These are phyloP conservation scores for Thermoascus crustaceus DNA, from an alignment of 2,329 filamentous ascomycete species.

Conservation along the genomic window DNA sequence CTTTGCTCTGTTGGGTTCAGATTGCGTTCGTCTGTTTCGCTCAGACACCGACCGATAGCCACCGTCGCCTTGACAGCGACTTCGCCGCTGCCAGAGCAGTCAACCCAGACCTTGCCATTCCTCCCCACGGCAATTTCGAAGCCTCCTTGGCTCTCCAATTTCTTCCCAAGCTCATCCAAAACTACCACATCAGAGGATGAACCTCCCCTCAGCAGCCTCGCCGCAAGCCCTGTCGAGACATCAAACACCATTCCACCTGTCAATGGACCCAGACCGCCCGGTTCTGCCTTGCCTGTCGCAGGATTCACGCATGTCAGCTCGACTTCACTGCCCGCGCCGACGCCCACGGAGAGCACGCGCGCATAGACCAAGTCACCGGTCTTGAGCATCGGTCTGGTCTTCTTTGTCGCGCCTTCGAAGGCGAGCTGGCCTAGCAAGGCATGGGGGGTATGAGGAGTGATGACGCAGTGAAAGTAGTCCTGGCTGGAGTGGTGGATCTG, in stretches of 20 bases:
- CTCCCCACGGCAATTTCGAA: constrained; percentile 92
- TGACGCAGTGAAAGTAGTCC: constrained; percentile 71
- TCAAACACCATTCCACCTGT: constrained; percentile 79
- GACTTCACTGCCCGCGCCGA: constrained; percentile 75
- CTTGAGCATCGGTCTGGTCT: constrained; percentile 72
- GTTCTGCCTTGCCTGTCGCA: constrained; percentile 76
- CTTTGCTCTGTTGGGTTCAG: constrained; percentile 36
- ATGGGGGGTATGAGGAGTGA: constrained; percentile 55
- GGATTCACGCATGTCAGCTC: constrained; percentile 86
- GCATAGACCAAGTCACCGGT: constrained; percentile 80
- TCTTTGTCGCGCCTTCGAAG: constrained; percentile 90
- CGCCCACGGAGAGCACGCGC: constrained; percentile 66
- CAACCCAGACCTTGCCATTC: constrained; percentile 89
- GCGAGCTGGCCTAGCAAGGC: constrained; percentile 75
- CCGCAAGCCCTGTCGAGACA: constrained; percentile 72
- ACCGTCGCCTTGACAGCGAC: constrained; percentile 57
- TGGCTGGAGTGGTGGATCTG: constrained; percentile 66
- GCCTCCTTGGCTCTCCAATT: constrained; percentile 50
- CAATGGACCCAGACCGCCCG: constrained; percentile 77
- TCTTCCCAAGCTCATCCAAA: constrained; percentile 72
- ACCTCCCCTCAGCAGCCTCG: constrained; percentile 53
- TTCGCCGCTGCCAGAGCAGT: constrained; percentile 55
- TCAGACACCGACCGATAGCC: constrained; percentile 68
- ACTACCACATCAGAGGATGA: constrained; percentile 51
- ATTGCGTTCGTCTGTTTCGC: constrained; percentile 62